phyloP scores from a whole-genome alignment of 495 filamentous ascomycete species.

The Podospora bellae-mahoneyi region DNA sequence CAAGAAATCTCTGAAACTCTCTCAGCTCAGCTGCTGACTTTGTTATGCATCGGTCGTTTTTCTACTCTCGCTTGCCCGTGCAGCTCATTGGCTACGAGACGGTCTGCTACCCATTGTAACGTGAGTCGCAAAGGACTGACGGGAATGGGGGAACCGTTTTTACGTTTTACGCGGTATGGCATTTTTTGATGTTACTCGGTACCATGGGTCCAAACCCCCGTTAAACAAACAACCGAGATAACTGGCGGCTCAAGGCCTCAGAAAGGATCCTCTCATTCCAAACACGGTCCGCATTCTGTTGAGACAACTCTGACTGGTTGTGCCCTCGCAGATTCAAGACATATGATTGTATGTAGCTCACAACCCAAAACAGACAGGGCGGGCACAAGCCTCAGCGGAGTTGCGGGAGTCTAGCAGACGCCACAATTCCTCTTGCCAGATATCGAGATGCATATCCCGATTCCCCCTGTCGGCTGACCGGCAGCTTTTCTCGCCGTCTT shows the following conservation, averaged over 20 bases:
- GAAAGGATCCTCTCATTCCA: background rate
- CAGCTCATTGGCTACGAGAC: constrained; percentile 18
- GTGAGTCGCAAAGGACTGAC: background rate
- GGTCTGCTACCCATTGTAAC: constrained; percentile 6
- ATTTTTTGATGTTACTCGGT: background rate
- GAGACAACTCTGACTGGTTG: background rate
- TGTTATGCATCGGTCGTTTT: background rate
- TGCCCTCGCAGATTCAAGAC: background rate
- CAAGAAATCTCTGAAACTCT: constrained; percentile 1
- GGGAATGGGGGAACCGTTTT: constrained; percentile 10
- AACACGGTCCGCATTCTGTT: background rate
- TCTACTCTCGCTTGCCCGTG: constrained; percentile 21
- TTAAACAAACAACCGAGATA: constrained; percentile 13
- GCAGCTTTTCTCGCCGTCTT: constrained; percentile 17
- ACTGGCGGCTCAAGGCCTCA: background rate
- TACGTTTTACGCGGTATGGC: constrained; percentile 1
- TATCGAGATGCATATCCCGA: constrained; percentile 16
- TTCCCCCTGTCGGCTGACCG: constrained; percentile 20
- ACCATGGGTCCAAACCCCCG: constrained; percentile 13
- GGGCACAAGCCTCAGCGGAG: constrained; percentile 1
- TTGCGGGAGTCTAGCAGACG: constrained; percentile 14
- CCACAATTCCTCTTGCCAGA: constrained; percentile 16
- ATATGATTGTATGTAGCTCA: background rate
- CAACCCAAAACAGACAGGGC: background rate
- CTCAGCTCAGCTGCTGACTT: background rate